Conservation (phyloP, 139 green algal genomes). For the Coccomyxa sp. region DNA sequence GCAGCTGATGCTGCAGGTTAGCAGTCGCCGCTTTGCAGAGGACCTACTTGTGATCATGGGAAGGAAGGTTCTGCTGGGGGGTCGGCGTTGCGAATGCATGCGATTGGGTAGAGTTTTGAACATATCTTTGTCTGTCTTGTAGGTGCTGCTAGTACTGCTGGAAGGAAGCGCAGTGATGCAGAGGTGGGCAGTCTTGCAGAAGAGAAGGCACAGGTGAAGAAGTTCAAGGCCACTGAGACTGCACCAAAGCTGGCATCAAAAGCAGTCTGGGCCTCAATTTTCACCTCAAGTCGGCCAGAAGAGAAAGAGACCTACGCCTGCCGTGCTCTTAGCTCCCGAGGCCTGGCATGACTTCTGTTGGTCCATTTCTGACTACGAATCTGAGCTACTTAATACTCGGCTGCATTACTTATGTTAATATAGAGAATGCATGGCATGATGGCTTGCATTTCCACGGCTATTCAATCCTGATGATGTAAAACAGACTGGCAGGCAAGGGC, state of each 20-base stretch:
- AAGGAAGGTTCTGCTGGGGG: neutral
- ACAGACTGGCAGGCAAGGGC: no score
- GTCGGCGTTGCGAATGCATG: no score
- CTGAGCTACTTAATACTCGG: no score
- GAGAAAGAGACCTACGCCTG: conserved; percentile 34
- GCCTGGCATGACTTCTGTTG: neutral
- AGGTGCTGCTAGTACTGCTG: neutral
- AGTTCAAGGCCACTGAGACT: conserved; percentile 21
- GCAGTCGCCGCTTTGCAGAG: neutral
- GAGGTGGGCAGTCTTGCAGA: neutral
- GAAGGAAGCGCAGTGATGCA: neutral
- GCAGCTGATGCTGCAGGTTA: neutral
- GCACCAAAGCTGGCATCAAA: conserved; percentile 17
- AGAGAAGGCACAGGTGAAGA: conserved; percentile 11
- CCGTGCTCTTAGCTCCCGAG: neutral
- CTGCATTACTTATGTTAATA: no score
- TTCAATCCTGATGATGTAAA: no score
- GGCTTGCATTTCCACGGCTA: no score
- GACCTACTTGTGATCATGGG: conserved; percentile 3
- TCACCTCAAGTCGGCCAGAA: conserved; percentile 15
- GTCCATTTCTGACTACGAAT: no score
- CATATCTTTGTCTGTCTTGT: neutral
- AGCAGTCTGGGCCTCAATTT: conserved; percentile 26
- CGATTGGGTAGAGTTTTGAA: no score
- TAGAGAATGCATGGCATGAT: no score